Percentiles rank a stretch among this genome's conserved stretches.
These are phyloP conservation scores for Solanum pinnatisectum DNA, from an alignment of 257 asterid genomes.

Conservation along the genomic window DNA sequence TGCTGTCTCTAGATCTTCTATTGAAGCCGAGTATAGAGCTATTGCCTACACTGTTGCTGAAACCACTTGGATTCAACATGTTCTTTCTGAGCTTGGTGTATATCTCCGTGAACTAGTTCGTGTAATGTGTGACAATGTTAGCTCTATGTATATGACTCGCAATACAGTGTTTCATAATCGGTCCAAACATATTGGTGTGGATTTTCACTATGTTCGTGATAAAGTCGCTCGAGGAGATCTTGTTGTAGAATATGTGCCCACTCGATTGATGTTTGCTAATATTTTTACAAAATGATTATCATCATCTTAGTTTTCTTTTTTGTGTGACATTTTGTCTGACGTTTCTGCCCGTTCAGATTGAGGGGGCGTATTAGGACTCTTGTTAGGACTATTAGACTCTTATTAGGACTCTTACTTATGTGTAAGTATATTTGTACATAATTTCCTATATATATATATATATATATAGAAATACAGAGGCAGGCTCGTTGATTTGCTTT, in stretches of 20 bases:
- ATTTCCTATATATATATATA: too few relatives aligned
- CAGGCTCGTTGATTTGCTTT: too few relatives aligned
- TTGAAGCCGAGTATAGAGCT: not conserved
- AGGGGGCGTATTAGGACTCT: not conserved
- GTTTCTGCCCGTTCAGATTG: not conserved
- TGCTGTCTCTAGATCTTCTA: too few relatives aligned
- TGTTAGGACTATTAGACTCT: not conserved
- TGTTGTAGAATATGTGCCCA: not conserved
- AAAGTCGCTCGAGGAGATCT: not conserved
- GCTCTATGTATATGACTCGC: not conserved
- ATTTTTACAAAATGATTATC: not conserved
- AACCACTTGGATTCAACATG: not conserved
- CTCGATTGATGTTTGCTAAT: not conserved
- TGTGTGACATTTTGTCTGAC: not conserved
- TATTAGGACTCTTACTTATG: not conserved
- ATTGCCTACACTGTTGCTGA: not conserved
- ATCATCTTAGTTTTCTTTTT: too few relatives aligned
- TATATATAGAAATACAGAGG: too few relatives aligned
- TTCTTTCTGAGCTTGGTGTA: not conserved
- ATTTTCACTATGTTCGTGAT: not conserved
- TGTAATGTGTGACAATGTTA: not conserved
- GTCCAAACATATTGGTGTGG: not conserved
- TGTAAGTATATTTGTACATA: not conserved
- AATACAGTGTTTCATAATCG: too few relatives aligned
- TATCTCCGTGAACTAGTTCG: not conserved